Evolutionary conservation across 345 rosid species (phyloP), one percentile per base, ranked within the genome.

Genomic region (Eucalyptus curtisii): DNA sequence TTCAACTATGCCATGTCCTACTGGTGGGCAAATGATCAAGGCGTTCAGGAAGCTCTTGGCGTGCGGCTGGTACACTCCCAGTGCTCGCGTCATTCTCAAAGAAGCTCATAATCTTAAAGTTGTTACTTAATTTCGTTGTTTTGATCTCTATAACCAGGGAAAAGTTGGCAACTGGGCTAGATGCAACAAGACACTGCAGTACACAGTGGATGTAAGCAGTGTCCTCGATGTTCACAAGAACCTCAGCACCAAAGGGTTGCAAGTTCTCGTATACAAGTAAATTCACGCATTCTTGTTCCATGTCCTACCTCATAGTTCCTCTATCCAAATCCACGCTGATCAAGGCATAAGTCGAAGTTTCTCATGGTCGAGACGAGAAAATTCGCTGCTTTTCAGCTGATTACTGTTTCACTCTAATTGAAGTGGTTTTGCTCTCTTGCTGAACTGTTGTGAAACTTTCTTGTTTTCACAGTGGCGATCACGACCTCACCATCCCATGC

Each of bases 21-120:
- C 71, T 24, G 86, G 30, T 91, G 93, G 93, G 90, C 90, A 3
- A 92, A 92, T 4, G 88, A 87, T 82, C 59, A 25, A 22, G 13
- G 52, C 20, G 93, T 92, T 11, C 93, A 91, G 86, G 89, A 68
- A 17, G 91, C 93, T 59, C 87, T 92, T 11, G 91, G 90, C 37
- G 89, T 92, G 79, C 89, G 92, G 45, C 82, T 86, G 91, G 93
- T 92, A 66, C 16, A 37, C 48, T 14, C 27, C 10, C 8, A 22
- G 7, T 12, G 10, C 14, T 4, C 1, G 7, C 1, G 22, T 53
- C 53, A 44, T 44, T 84, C 86, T 71, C 14, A 22, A 19, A 71
- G 81, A 71, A 71, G 45, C 81, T 71, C 20, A 24, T 40, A 14
- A n/a, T 68, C 76, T 15, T 17, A 47, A 40, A 19, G 61, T 19